Evolutionary conservation across 352 stramenopile species (phyloP), one percentile per base, ranked within the genome.

Genomic region (Blastocystis sp.): DNA sequence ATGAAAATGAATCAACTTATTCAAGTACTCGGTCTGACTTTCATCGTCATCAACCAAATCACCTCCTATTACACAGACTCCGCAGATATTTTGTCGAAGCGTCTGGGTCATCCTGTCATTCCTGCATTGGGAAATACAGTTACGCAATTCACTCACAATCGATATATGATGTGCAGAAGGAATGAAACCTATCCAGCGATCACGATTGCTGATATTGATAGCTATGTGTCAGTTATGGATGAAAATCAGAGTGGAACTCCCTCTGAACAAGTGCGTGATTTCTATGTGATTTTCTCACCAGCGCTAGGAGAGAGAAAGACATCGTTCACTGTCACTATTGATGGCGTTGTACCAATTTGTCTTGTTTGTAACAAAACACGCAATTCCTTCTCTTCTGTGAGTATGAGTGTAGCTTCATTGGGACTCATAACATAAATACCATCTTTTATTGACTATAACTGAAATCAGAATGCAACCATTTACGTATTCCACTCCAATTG

Each of bases 341-440:
- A 85, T 65, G 73, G 73, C 37, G 53, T 85, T 45, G 47, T 85
- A 47, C 9, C 70, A 30, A 16, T 45, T 30, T 85, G 30, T 13
- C 13, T 34, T 81, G 70, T 81, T 81, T 81, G 37, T 81, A 16
- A 75, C 26, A 13, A 45, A 85, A 41, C 53, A 85, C 26, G 20
- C n/a, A 43, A 26, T 64, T 45, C 4, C 34, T 41, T 4, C 4
- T 85, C 43, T 26, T 85, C 47, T 30, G 59, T 45, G 3, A 85
- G 2, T 7, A 85, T 45, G 34, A 85, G 30, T 5, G 73, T 85
- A 13, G 73, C 73, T 85, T 85, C 73, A 30, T 85, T 56, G n/a
- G 73, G 73, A 50, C 73, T 85, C 73, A 85, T 85, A n/a, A 85
- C 41, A 24, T 68, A 85, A 43, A 85, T 85, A 16, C 73, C 73